These are phyloP conservation scores for Phialocephala subalpina DNA, from an alignment of 2,329 filamentous ascomycete species.

Conservation along the genomic window DNA sequence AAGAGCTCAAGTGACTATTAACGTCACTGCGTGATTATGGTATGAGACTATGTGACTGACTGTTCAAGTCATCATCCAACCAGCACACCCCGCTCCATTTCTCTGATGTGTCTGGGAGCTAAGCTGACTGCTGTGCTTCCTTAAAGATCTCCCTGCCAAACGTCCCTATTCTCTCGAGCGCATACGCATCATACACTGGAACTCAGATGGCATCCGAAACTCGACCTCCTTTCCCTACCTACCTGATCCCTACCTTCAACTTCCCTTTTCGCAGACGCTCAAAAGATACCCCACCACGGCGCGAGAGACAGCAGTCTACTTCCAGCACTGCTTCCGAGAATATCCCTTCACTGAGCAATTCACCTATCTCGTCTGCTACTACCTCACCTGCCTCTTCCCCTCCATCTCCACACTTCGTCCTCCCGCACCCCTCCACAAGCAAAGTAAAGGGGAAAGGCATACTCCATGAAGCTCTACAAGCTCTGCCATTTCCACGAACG, in stretches of 20 bases:
- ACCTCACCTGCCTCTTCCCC: constrained; percentile 39
- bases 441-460: constrained; percentile 23
- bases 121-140: background rate
- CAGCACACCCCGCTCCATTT: background rate
- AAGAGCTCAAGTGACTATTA: constrained; percentile 10
- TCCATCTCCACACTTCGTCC: constrained; percentile 26
- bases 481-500: constrained; percentile 12
- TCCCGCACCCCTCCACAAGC: constrained; percentile 20
- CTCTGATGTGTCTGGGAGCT: background rate
- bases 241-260: constrained; percentile 59
- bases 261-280: constrained; percentile 51
- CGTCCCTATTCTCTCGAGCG: constrained; percentile 13
- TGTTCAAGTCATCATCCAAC: background rate
- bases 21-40: constrained; percentile 22
- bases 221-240: constrained; percentile 53
- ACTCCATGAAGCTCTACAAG: constrained; percentile 41
- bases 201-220: constrained; percentile 32
- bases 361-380: constrained; percentile 42
- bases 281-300: constrained; percentile 19
- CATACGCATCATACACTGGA: constrained; percentile 9
- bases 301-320: constrained; percentile 42
- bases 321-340: constrained; percentile 39
- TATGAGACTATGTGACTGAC: constrained; percentile 7
- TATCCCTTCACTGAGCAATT: constrained; percentile 47
- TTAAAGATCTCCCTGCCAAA: constrained; percentile 15